Evolutionary conservation across 2,329 filamentous ascomycete species (phyloP).

Genomic region (Calonectria fujianensis): DNA sequence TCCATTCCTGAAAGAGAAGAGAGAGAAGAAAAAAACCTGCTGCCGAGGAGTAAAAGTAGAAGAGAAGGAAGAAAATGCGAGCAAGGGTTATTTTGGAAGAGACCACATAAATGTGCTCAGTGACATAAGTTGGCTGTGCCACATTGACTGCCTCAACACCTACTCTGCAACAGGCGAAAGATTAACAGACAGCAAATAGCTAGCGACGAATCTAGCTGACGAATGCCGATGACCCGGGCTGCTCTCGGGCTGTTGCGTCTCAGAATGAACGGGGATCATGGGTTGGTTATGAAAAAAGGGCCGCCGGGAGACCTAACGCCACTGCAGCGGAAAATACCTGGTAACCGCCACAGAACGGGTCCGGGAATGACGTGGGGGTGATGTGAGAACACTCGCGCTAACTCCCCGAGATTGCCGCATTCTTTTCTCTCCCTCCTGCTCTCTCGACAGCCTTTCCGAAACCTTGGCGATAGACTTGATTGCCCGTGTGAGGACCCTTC

Average conservation of each 20-base stretch:
- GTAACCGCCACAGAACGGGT: neutral
- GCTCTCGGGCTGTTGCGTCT: constrained; percentile 2
- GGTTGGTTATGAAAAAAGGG: constrained; percentile 22
- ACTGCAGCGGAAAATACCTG: neutral
- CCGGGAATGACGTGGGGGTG: constrained; percentile 35
- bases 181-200: neutral
- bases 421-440: neutral
- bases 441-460: constrained; percentile 26
- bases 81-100: neutral
- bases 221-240: constrained; percentile 32
- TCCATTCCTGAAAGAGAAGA: constrained; percentile 3
- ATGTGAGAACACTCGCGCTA: neutral
- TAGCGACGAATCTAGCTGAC: constrained; percentile 24
- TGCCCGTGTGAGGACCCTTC: constrained; percentile 11
- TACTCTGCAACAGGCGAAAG: constrained; percentile 3
- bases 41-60: neutral
- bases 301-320: neutral
- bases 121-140: neutral
- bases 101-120: neutral
- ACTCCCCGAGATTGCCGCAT: constrained; percentile 38
- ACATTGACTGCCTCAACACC: neutral
- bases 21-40: neutral
- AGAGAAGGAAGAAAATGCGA: neutral
- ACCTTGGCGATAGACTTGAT: constrained; percentile 28
- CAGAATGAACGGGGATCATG: constrained; percentile 23